These are phyloP conservation scores for Neoboletus magnificus DNA, from an alignment of 768 basidiomycete genomes.

Conservation along the genomic window DNA sequence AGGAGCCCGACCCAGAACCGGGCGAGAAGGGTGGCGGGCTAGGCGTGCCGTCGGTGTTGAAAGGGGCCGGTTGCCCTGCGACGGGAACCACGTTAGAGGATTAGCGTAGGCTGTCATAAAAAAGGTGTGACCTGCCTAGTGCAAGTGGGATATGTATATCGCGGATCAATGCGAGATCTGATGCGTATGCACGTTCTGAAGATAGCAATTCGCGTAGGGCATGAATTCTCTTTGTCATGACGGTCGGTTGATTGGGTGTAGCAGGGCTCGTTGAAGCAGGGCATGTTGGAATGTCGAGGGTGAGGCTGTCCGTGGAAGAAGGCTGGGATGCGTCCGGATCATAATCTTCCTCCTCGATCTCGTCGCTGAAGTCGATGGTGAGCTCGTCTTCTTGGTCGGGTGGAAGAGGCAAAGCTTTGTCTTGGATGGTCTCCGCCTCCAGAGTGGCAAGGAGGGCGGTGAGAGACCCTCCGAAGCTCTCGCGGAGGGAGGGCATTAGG, in stretches of 20 bases:
- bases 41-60: slow-evolving; percentile 27
- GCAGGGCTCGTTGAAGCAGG: slow-evolving; percentile 5
- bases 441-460: slow-evolving; percentile 30
- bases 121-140: slow-evolving; percentile 49
- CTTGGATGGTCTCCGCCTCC: slow-evolving; percentile 28
- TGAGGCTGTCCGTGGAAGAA: slow-evolving; percentile 27
- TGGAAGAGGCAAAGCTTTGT: slow-evolving; percentile 31
- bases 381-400: slow-evolving; percentile 25
- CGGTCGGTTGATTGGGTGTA: slow-evolving; percentile 31
- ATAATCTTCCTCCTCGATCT: slow-evolving; percentile 29
- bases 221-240: slow-evolving; percentile 67
- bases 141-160: slow-evolving; percentile 79
- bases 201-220: slow-evolving; percentile 75
- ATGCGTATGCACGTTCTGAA: slow-evolving; percentile 78
- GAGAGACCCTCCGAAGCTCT: slow-evolving; percentile 33
- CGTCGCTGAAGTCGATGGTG: slow-evolving; percentile 19
- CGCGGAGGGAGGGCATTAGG: slow-evolving; percentile 30
- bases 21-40: slow-evolving; percentile 29
- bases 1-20: slow-evolving; percentile 36
- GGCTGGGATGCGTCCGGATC: slow-evolving; percentile 24
- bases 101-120: not conserved
- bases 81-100: slow-evolving; percentile 9
- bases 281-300: slow-evolving; percentile 12
- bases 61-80: slow-evolving; percentile 41
- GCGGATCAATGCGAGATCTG: slow-evolving; percentile 75